Base-by-base conservation (phyloP, 2,329 filamentous ascomycete genomes). In the Colletotrichum cordylinicola region DNA sequence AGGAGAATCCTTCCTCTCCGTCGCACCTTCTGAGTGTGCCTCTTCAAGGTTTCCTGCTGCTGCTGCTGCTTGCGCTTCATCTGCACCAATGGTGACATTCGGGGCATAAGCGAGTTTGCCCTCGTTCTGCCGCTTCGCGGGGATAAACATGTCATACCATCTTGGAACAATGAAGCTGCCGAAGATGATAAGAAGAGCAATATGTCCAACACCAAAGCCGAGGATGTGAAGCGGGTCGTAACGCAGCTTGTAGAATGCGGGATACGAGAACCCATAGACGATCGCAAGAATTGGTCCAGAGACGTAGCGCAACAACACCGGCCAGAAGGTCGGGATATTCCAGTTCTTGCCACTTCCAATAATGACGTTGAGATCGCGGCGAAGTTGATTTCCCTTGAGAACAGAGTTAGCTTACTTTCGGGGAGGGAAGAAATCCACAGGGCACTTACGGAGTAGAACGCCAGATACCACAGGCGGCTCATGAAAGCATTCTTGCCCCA, bases 301-400 rank as follows among this genome's bases (percentile, higher is more conserved):
- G 43, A 90, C 79, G 75, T 90, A 90, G 24, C 88, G 88, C 1
- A 90, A 81, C 0, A 91, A 82, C 2, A 87, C 80, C 1, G 87
- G 87, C 83, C 89, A 89, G 79, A 90, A 88, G 3, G 68, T 74
- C 1, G 90, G 90, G 29, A 92, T 90, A 4, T 81, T 86, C 90
- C 90, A 91, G 81, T 92, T 91, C 48, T 87, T 88, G 67, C 88
- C 89, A 5, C 83, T 84, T 10, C 88, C 89, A 27, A 92, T 86
- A 35, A 90, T 87, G 6, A 86, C 79, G 75, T 91, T 91, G 29
- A 91, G 86, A 78, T 91, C 90, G 31, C 86, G 86, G 39, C 87
- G 85, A 24, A 92, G 85, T 84, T 91, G 90, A 77, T 91, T 89
- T 65, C 89, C 89, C 88, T 52, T 90, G 21, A 12, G 2, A 37